A percentile compares a stretch with the other conserved stretches of the same genome.
Evolutionary conservation across 495 filamentous ascomycete species (phyloP).

Genomic region (Ascobolus immersus): DNA sequence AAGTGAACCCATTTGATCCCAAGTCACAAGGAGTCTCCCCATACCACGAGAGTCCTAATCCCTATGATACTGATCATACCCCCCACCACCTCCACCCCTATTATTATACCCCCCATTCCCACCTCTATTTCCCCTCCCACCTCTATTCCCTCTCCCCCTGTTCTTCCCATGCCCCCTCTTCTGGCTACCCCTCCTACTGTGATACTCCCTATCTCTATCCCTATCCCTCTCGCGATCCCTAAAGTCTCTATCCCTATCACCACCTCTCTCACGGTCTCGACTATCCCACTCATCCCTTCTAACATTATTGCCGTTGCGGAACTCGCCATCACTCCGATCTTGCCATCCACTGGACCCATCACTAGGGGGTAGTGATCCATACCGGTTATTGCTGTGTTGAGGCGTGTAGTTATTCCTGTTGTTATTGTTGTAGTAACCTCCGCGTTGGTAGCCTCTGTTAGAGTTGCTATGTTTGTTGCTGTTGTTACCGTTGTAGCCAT

Average conservation of each 20-base stretch:
- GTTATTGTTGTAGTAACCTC: constrained; percentile 18
- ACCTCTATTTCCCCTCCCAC: constrained; percentile 15
- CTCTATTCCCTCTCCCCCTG: constrained; percentile 11
- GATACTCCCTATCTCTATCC: constrained; percentile 6
- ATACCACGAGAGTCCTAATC: too few species aligned
- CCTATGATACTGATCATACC: constrained; percentile 16
- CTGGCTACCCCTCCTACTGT: constrained; percentile 7
- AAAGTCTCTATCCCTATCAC: constrained; percentile 9
- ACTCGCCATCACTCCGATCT: constrained; percentile 9
- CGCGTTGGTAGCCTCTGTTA: not conserved
- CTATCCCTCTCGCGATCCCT: constrained; percentile 9
- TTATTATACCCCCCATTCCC: constrained; percentile 8
- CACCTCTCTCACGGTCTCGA: constrained; percentile 4
- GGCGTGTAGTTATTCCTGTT: constrained; percentile 20
- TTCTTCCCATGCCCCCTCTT: constrained; percentile 9
- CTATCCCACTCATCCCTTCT: constrained; percentile 8
- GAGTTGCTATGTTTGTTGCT: constrained; percentile 26
- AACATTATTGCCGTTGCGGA: constrained; percentile 1
- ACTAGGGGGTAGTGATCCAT: too few species aligned
- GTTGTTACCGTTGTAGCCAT: constrained; percentile 29
- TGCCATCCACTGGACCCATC: too few species aligned
- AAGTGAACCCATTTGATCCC: too few species aligned
- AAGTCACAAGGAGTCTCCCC: too few species aligned
- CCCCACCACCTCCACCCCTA: constrained; percentile 15
- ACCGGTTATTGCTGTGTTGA: constrained; percentile 13